Conservation (phyloP, 306 rosid species). For the Cicer bijugum region DNA sequence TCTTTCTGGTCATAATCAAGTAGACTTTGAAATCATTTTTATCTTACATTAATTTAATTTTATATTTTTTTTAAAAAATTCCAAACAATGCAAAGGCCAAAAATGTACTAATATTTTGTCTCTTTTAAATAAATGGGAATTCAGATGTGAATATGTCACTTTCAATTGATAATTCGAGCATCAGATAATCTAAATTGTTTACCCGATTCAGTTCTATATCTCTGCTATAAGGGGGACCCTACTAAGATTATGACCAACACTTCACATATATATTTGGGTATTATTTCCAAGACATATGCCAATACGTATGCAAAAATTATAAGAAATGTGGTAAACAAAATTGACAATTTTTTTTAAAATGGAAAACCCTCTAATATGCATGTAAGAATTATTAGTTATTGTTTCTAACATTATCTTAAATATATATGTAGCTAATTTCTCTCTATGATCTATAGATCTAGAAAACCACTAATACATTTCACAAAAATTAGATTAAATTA, state of each 20-base stretch:
- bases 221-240: constrained; percentile 17
- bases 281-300: constrained; percentile 25
- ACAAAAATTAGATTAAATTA: no score
- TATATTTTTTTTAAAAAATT: background rate
- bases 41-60: background rate
- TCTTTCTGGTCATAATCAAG: constrained; percentile 28
- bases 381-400: no score
- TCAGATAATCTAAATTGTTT: constrained; percentile 37
- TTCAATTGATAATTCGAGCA: constrained; percentile 26
- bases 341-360: background rate
- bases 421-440: no score
- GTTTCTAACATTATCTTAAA: no score
- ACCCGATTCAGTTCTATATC: constrained; percentile 41
- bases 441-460: no score
- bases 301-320: background rate
- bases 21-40: background rate
- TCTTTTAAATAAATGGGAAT: background rate
- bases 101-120: constrained; percentile 26
- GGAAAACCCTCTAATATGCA: background rate
- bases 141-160: constrained; percentile 40
- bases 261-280: background rate
- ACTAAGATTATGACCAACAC: constrained; percentile 37
- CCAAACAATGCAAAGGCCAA: background rate
- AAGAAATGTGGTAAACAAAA: background rate
- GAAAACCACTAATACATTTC: no score